These are phyloP conservation scores for Paracorniculantispora psalliotae DNA, from an alignment of 2,329 filamentous ascomycete genomes.

Conservation along the genomic window DNA sequence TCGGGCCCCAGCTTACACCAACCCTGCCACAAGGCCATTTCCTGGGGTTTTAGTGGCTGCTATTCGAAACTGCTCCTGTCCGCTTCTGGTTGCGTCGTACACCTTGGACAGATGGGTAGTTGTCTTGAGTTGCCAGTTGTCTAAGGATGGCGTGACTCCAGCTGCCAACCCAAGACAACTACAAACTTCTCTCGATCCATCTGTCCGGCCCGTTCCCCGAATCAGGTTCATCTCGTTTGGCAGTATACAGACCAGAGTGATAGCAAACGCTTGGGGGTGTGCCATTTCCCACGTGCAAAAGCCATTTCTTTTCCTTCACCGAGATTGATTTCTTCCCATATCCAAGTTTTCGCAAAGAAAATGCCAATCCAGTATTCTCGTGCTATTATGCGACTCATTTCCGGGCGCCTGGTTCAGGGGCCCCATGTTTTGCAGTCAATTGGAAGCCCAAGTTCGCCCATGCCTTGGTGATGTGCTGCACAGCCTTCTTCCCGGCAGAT, in stretches of 20 bases:
- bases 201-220: background rate
- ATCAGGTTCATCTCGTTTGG: background rate
- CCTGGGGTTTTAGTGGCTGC: constrained; percentile 28
- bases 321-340: background rate
- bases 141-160: too few relatives aligned
- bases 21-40: constrained; percentile 25
- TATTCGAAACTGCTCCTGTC: background rate
- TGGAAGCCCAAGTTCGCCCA: background rate
- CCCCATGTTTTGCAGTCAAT: background rate
- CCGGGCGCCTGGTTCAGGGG: constrained; percentile 7
- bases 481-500: constrained; percentile 1
- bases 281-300: constrained; percentile 9
- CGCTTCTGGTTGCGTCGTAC: background rate
- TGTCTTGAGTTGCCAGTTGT: too few relatives aligned
- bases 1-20: background rate
- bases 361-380: background rate
- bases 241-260: background rate
- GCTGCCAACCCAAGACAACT: background rate
- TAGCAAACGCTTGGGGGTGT: too few relatives aligned
- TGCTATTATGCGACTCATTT: background rate
- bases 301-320: background rate
- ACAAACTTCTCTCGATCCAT: background rate
- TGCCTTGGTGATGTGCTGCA: background rate
- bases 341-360: background rate
- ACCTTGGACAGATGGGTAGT: too few relatives aligned